A percentile compares a stretch with the other conserved stretches of the same genome.
phyloP scores from a whole-genome alignment of 768 basidiomycete genomes.

The Rhodotorula toruloides region DNA sequence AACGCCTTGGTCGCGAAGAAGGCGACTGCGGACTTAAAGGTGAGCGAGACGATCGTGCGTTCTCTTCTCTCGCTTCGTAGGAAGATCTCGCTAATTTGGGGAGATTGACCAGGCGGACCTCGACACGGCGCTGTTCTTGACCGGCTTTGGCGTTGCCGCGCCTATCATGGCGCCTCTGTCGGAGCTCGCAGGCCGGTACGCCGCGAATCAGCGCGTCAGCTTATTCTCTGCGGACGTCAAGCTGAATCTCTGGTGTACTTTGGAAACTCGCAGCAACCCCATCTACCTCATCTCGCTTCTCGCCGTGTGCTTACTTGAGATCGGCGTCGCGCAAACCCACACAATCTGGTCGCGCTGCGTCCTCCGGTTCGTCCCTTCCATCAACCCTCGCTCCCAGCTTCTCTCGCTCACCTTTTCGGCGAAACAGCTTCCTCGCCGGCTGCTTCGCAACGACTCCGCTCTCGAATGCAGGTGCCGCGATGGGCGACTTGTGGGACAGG shows the following conservation, averaged over 20 bases:
- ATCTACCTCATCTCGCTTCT: constrained; percentile 18
- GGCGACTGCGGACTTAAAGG: background rate
- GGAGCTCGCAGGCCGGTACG: constrained; percentile 13
- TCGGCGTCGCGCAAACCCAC: constrained; percentile 6
- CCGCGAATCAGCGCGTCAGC: fast-evolving
- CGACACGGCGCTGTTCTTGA: constrained; percentile 11
- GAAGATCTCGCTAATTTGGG: background rate
- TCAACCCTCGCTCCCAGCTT: background rate
- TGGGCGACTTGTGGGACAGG: constrained; percentile 12
- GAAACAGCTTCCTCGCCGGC: constrained; percentile 18
- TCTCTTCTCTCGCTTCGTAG: fast-evolving
- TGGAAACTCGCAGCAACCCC: constrained; percentile 12
- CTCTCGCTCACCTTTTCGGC: background rate
- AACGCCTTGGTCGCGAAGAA: background rate
- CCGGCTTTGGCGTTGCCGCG: constrained; percentile 9
- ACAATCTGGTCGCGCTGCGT: constrained; percentile 5
- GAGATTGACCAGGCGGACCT: background rate
- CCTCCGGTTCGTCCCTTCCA: background rate
- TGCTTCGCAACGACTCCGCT: constrained; percentile 6
- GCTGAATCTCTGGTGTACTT: too few species aligned
- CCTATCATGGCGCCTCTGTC: constrained; percentile 4
- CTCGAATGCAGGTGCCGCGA: constrained; percentile 2
- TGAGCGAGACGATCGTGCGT: background rate
- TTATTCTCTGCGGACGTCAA: fast-evolving
- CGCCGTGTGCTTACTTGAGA: constrained; percentile 3